These are phyloP conservation scores for Stephanodiscus triporus DNA, from an alignment of 108 stramenopile species.

Conservation along the genomic window DNA sequence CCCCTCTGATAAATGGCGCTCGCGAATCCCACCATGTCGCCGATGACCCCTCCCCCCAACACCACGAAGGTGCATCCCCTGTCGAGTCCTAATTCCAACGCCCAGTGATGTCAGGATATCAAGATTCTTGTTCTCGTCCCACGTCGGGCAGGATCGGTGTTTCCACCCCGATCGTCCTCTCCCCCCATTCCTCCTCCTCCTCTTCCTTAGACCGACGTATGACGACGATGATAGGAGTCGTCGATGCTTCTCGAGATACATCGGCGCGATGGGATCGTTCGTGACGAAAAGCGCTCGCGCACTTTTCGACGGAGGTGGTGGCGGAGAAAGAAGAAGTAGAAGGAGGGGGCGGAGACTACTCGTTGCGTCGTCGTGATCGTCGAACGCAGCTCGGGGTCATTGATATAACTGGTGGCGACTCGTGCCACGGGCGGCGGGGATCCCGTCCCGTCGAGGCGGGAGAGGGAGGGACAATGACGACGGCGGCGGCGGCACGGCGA, in stretches of 20 bases:
- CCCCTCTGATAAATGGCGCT: slow-evolving; percentile 97
- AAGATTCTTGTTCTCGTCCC: slow-evolving; percentile 82
- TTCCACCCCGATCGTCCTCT: slow-evolving; percentile 41
- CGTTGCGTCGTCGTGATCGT: too few species aligned
- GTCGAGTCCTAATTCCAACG: slow-evolving; percentile 76
- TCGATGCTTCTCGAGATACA: slow-evolving; percentile 76
- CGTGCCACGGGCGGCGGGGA: too few species aligned
- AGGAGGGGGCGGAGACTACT: too few species aligned
- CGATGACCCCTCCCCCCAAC: slow-evolving; percentile 97
- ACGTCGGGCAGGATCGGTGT: slow-evolving; percentile 86
- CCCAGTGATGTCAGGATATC: slow-evolving; percentile 75
- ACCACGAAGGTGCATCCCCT: slow-evolving; percentile 94
- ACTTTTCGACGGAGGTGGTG: too few species aligned
- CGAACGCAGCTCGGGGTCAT: too few species aligned
- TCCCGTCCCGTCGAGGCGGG: too few species aligned
- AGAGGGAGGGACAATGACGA: too few species aligned
- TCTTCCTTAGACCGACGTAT: not conserved
- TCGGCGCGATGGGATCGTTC: slow-evolving; percentile 78
- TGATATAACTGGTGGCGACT: too few species aligned
- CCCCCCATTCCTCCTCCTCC: too few species aligned
- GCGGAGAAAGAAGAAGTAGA: too few species aligned
- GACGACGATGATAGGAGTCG: slow-evolving; percentile 29
- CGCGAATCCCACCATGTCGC: slow-evolving; percentile 99
- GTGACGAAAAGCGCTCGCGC: too few species aligned
- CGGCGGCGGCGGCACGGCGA: too few species aligned